A percentile compares a stretch with the other conserved stretches of the same genome.
Evolutionary conservation across 148 eudicot genomes (phyloP).

Genomic region (Fagopyrum esculentum): DNA sequence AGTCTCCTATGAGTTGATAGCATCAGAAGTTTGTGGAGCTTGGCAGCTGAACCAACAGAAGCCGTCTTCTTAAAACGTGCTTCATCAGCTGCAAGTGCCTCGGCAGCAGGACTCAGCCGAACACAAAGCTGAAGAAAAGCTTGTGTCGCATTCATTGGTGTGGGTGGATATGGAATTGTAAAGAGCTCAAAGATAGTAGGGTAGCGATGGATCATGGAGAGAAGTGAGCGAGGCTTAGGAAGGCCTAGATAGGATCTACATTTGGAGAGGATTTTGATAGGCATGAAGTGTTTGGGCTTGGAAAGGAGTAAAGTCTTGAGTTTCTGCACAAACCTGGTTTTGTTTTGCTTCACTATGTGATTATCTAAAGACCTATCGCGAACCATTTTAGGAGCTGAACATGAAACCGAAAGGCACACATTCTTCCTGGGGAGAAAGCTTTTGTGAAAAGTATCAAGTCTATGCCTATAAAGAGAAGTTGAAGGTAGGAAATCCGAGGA

Average conservation of each 20-base stretch:
- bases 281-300: conserved; percentile 84
- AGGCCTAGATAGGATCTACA: conserved; percentile 64
- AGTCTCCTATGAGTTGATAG: conserved; percentile 64
- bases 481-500: conserved; percentile 12
- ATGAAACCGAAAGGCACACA: conserved; percentile 24
- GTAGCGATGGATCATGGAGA: conserved; percentile 80
- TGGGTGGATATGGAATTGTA: conserved; percentile 59
- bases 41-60: conserved; percentile 39
- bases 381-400: conserved; percentile 47
- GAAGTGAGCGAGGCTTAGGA: conserved; percentile 50
- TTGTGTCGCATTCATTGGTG: conserved; percentile 59
- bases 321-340: conserved; percentile 78
- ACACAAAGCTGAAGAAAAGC: conserved; percentile 67
- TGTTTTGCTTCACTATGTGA: conserved; percentile 73
- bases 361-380: conserved; percentile 69
- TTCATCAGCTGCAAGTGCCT: conserved; percentile 58
- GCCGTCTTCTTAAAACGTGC: conserved; percentile 33
- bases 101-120: conserved; percentile 73
- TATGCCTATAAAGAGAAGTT: not conserved
- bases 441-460: not conserved
- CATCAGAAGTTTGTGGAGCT: conserved; percentile 87
- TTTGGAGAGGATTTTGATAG: conserved; percentile 58
- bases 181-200: conserved; percentile 84
- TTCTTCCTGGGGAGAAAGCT: conserved; percentile 1
- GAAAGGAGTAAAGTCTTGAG: conserved; percentile 78